Base-by-base conservation (phyloP, 306 rosid genomes). In the Gastrolobium bilobum region DNA sequence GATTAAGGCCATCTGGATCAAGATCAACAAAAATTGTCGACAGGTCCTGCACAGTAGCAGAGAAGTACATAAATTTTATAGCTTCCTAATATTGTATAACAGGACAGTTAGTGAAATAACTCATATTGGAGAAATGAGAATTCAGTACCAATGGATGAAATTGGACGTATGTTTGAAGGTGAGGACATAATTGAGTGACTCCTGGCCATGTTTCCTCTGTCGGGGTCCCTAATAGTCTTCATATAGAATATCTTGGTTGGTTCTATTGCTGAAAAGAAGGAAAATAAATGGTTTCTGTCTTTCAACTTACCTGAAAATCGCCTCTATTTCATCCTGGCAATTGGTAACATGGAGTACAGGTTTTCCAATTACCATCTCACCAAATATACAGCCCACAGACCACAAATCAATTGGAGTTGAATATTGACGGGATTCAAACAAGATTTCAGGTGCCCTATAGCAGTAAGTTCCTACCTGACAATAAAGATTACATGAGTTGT, bases 371-470 rank as follows among this genome's bases (percentile, higher is more conserved):
- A 71, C 43, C 63, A 82, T 82, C 67, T 82, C 86, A 42, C 79
- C 79, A 71, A 82, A 77, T 63, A 82, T 71, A 54, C 82, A 77
- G 35, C 86, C 86, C 30, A 64, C 82, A 14, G 75, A 3, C 82
- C 82, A 82, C 44, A 82, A 0, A 77, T 82, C 86, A 54, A 54
- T 1, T 7, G 71, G 40, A 48, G 42, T 7, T 46, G 75, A 77
- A 44, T 77, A 78, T 37, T 46, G 26, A 5, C 10, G 0, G 1
- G 29, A 2, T 2, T 1, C 10, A 14, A 39, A 40, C 65, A 77
- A 64, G 14, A 71, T 1, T 48, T 83, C 86, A 71, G 86, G 82
- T n/a, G 83, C 75, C 35, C 14, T 71, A 8, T 83, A 83, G 8
- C 10, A 38, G 35, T 13, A 4, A 53, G 68, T 64, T 52, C 64